Conservation (phyloP, 768 basidiomycete species). For the Psilocybe azurescens region DNA sequence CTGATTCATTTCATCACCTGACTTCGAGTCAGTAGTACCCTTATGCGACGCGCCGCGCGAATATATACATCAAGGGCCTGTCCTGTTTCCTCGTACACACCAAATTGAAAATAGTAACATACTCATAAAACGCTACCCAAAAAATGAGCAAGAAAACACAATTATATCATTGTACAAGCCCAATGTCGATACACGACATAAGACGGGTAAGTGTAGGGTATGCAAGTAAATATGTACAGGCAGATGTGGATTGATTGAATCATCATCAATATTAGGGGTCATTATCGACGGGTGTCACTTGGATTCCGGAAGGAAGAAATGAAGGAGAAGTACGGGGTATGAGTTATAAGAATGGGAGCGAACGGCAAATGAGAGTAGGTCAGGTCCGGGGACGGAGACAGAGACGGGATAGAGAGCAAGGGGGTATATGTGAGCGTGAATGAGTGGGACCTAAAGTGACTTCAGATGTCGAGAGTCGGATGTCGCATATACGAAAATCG, state of each 20-base stretch:
- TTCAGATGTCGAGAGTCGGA: neutral
- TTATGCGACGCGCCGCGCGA: too few species aligned
- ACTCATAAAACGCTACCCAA: too few species aligned
- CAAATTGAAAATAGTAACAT: too few species aligned
- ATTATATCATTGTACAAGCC: conserved; percentile 13
- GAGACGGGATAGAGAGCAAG: neutral
- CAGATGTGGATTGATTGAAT: neutral
- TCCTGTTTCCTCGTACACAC: too few species aligned
- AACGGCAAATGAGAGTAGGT: too few species aligned
- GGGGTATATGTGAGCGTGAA: neutral
- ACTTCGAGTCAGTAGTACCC: too few species aligned
- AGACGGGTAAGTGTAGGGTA: neutral
- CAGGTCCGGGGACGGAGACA: too few species aligned
- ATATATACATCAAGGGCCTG: too few species aligned
- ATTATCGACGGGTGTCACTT: neutral
- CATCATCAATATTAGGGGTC: neutral
- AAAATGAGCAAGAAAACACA: neutral
- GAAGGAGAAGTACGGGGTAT: neutral
- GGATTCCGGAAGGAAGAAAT: neutral
- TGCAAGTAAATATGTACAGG: neutral
- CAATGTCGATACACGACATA: neutral
- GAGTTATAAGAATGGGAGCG: neutral
- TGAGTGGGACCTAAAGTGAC: neutral
- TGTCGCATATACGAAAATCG: too few species aligned
- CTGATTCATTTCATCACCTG: too few species aligned